These are phyloP conservation scores for Wickerhamiella lipophila DNA, from an alignment of 805 yeast genomes.

Conservation along the genomic window DNA sequence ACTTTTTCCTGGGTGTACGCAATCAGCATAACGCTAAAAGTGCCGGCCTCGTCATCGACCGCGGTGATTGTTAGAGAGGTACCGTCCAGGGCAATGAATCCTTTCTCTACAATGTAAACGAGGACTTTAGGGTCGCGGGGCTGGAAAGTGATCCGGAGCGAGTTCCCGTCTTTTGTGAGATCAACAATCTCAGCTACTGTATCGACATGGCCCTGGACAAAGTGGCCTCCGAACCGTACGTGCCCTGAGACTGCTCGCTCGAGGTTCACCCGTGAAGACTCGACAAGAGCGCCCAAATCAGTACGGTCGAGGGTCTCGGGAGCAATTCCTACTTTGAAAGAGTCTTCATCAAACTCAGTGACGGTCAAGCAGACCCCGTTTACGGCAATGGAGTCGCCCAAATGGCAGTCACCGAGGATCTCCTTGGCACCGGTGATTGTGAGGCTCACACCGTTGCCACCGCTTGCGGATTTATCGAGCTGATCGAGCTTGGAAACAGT, in stretches of 20 bases:
- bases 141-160: slow-evolving; percentile 62
- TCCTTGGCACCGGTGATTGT: slow-evolving; percentile 47
- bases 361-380: slow-evolving; percentile 90
- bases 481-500: slow-evolving; percentile 37
- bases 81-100: slow-evolving; percentile 88
- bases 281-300: slow-evolving; percentile 48
- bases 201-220: slow-evolving; percentile 97
- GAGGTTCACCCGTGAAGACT: slow-evolving; percentile 59
- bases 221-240: slow-evolving; percentile 88
- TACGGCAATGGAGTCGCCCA: slow-evolving; percentile 88
- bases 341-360: slow-evolving; percentile 49
- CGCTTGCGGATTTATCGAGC: slow-evolving; percentile 39
- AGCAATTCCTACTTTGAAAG: slow-evolving; percentile 81
- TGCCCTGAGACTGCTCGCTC: slow-evolving; percentile 84
- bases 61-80: slow-evolving; percentile 77
- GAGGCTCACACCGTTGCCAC: slow-evolving; percentile 65
- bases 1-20: slow-evolving; percentile 81
- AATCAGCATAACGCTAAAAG: slow-evolving; percentile 80
- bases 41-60: slow-evolving; percentile 46
- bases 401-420: slow-evolving; percentile 65
- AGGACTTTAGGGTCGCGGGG: slow-evolving; percentile 47
- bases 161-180: slow-evolving; percentile 50
- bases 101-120: slow-evolving; percentile 83
- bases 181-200: slow-evolving; percentile 58
- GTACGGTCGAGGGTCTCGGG: slow-evolving; percentile 84